Base-by-base conservation (phyloP, 768 basidiomycete genomes). In the Suillus brevipes region DNA sequence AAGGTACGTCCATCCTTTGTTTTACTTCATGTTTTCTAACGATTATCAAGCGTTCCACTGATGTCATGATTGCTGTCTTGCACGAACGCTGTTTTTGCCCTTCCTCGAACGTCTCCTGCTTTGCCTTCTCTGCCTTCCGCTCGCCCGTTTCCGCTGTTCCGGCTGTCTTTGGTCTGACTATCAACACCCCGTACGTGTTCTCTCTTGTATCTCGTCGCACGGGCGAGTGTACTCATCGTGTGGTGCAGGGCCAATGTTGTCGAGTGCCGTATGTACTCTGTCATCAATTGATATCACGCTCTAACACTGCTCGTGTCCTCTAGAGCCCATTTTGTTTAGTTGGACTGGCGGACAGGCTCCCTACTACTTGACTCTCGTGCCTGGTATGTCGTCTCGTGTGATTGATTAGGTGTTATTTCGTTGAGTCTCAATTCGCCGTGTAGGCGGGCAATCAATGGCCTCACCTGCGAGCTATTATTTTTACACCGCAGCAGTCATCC, bases 161-260 rank as follows among this genome's bases (percentile, higher is more conserved):
- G 49, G 81, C 75, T 74, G 83, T 69, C 59, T 60, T 78, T 67
- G 83, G 67, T 59, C 70, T 89, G 71, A 86, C 81, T n/a, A 78
- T 92, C 71, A 86, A 91, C 75, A 89, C 89, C 2, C 86, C 89
- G 90, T 91, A 72, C 67, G 89, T 83, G 47, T 66, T 60, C 16
- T 64, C 16, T 59, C 20, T 64, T 18, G 4, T 47, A 23, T 36
- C 5, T 6, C 12, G 56, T 71, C 71, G 40, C 59, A 55, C 63
- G 56, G 28, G 25, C 7, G 18, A 23, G 16, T 9, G 14, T 2
- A 18, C 50, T 67, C 40, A 69, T 34, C 6, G 1, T 28, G 8
- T 20, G 42, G 4, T 28, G 10, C 34, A 87, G 86, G 34, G 2
- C 71, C 28, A 75, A 62, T 60, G 75, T 82, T 14, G 81, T 83